phyloP scores from a whole-genome alignment of 2,329 filamentous ascomycete genomes.

The Clathrospora elynae region DNA sequence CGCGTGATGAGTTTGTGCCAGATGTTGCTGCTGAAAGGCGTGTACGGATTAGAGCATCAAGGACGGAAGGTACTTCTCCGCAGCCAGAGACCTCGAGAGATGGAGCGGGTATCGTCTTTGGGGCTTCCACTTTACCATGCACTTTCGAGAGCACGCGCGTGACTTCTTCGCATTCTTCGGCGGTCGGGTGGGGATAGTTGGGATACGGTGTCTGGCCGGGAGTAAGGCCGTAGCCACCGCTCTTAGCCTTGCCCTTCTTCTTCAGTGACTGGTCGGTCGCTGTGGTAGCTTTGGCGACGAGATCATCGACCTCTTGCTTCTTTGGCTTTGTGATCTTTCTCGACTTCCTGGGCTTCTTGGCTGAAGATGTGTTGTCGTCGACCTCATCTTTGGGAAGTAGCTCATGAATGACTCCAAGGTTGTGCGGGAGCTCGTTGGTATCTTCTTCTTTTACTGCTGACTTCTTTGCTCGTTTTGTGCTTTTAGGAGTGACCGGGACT shows the following conservation, averaged over 20 bases:
- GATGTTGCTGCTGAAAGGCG: constrained; percentile 66
- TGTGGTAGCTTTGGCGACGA: constrained; percentile 33
- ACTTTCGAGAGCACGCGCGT: constrained; percentile 66
- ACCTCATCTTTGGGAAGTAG: constrained; percentile 15
- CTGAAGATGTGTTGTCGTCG: constrained; percentile 10
- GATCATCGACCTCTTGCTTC: constrained; percentile 28
- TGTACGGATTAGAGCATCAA: constrained; percentile 68
- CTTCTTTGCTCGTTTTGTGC: constrained; percentile 47
- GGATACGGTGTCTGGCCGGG: constrained; percentile 68
- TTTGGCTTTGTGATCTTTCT: constrained; percentile 27
- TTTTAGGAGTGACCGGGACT: constrained; percentile 24
- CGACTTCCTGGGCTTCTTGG: constrained; percentile 24
- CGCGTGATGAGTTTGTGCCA: constrained; percentile 65
- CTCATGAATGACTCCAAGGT: constrained; percentile 52
- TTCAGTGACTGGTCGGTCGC: constrained; percentile 41
- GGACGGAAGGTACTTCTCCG: constrained; percentile 67
- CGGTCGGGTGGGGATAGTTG: constrained; percentile 66
- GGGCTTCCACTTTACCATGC: constrained; percentile 69
- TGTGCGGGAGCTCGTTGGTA: constrained; percentile 61
- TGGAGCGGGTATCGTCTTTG: constrained; percentile 70
- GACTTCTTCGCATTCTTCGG: constrained; percentile 72
- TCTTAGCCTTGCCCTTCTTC: constrained; percentile 46
- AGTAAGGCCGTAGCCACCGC: constrained; percentile 52
- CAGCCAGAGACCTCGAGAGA: constrained; percentile 74
- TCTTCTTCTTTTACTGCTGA: constrained; percentile 47